Conservation (phyloP, 345 rosid species). For the Eucalyptus pumila region DNA sequence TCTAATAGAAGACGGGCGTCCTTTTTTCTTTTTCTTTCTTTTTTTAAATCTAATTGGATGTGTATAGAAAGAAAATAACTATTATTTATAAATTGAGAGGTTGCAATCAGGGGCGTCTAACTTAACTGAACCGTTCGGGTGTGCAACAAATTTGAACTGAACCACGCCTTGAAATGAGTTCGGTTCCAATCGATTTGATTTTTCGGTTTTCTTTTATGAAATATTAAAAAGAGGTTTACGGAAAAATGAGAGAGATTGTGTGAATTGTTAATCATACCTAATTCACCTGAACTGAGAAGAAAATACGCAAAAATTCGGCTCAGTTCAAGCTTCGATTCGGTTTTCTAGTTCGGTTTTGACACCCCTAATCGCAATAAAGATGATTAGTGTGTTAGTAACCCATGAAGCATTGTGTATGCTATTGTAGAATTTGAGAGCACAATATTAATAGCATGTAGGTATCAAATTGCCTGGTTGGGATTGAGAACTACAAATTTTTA, state of each 20-base stretch:
- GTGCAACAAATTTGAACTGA: no score
- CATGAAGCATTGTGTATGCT: not conserved
- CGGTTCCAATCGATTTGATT: accelerated
- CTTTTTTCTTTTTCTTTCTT: no score
- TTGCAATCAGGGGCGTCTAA: accelerated
- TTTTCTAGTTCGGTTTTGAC: accelerated
- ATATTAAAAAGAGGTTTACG: no score
- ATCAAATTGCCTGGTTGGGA: not conserved
- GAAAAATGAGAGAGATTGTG: no score
- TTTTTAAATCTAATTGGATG: no score
- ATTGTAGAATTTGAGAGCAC: not conserved
- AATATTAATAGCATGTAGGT: not conserved
- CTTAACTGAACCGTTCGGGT: no score
- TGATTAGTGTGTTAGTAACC: not conserved
- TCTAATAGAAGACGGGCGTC: not conserved
- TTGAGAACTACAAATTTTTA: not conserved
- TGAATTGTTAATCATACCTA: accelerated
- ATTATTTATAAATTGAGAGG: accelerated
- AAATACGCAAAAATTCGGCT: accelerated
- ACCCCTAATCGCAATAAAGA: not conserved
- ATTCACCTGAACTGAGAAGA: no score
- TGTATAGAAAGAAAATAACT: not conserved
- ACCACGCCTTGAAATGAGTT: no score
- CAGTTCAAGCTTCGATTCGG: accelerated
- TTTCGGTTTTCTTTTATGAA: no score